Evolutionary conservation across 306 rosid genomes (phyloP), one percentile per base, ranked within the genome.

Genomic region (Trifolium fragiferum): DNA sequence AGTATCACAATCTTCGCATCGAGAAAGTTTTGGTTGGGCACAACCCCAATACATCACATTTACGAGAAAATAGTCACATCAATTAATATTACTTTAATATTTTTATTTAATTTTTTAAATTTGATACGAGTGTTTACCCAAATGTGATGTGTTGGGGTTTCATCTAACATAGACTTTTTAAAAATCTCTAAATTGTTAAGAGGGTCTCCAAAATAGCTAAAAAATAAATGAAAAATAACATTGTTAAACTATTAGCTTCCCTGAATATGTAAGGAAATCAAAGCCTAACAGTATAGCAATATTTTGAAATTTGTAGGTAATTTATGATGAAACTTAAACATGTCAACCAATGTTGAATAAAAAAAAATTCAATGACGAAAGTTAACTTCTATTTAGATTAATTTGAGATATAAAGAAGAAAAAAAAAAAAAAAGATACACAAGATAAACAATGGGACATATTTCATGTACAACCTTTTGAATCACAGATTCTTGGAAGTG

Each of bases 381-480:
- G 4, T 5, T n/a, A 64, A 20, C 8, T 14, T 46, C 65, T 70
- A 62, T 72, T 55, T 66, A 14, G 43, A 66, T 71, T 72, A 13
- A 20, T 54, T 70, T 44, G 18, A 71, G 30, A 66, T 54, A 41
- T 37, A 54, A 43, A 38, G 14, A 74, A 54, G 57, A 74, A 66
- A 4, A 37, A 25, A 27, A n/a, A n/a, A n/a, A n/a, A n/a, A n/a
- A n/a, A n/a, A n/a, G n/a, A n/a, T n/a, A n/a, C n/a, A 66, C 70
- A 33, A 46, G 74, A 66, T 66, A 60, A 68, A 38, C 10, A 6
- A 53, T 18, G 25, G 40, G 75, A 59, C 30, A 62, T 40, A 60
- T 51, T 70, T 49, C 27, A 78, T 60, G 57, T 68, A 81, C 71
- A 81, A 43, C 21, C 72, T 81, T 75, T 47, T 66, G 54, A 33